Evolutionary conservation across 345 rosid genomes (phyloP).

Genomic region (Geranium brycei): DNA sequence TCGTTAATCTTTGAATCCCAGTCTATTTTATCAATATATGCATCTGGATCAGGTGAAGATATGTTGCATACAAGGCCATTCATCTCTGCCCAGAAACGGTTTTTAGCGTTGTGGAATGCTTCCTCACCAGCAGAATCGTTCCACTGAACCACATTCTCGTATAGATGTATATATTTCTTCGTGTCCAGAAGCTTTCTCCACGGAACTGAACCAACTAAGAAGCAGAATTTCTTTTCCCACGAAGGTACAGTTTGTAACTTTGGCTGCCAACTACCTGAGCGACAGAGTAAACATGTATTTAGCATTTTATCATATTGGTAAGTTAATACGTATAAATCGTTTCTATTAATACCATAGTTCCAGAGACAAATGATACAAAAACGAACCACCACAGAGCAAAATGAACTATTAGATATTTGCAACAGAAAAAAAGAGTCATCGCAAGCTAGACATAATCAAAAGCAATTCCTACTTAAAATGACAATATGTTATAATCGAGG

Average conservation of each 20-base stretch:
- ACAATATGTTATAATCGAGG: too few relatives aligned
- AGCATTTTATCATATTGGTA: too few relatives aligned
- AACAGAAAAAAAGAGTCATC: too few relatives aligned
- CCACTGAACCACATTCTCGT: slow-evolving; percentile 7
- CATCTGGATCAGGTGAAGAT: background rate
- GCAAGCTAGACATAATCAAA: too few relatives aligned
- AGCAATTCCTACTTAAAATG: too few relatives aligned
- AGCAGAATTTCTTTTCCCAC: slow-evolving; percentile 14
- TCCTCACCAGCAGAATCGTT: background rate
- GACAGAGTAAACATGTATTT: background rate
- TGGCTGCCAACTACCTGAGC: slow-evolving; percentile 7
- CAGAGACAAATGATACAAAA: too few relatives aligned
- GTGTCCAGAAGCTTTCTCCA: slow-evolving; percentile 13
- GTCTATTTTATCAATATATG: background rate
- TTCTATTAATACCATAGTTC: too few relatives aligned
- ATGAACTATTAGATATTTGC: too few relatives aligned
- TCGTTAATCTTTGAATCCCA: background rate
- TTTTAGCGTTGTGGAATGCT: background rate
- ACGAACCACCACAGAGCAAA: too few relatives aligned
- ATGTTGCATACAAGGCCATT: background rate
- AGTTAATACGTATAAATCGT: too few relatives aligned
- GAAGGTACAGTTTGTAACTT: slow-evolving; percentile 3
- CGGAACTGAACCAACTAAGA: slow-evolving; percentile 9
- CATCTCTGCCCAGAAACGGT: background rate
- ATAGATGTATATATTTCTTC: slow-evolving; percentile 11